These are phyloP conservation scores for Helianthus tuberosus DNA, from an alignment of 129 eudicot species.

Conservation along the genomic window DNA sequence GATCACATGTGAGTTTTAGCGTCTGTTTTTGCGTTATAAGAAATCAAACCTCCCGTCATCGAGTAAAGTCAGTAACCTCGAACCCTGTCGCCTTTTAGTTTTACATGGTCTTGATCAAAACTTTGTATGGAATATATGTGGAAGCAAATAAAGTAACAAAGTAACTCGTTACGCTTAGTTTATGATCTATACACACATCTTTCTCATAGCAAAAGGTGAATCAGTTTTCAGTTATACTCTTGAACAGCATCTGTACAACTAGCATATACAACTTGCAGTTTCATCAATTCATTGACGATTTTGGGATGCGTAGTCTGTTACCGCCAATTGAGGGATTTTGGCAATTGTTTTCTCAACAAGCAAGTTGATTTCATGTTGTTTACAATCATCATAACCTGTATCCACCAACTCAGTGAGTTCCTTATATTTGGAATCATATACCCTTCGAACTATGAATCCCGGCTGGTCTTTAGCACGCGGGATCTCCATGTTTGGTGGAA, in stretches of 20 bases:
- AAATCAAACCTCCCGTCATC: neutral
- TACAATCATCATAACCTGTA: slow-evolving; percentile 63
- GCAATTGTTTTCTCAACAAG: slow-evolving; percentile 70
- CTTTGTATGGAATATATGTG: neutral
- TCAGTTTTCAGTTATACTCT: neutral
- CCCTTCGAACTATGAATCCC: slow-evolving; percentile 81
- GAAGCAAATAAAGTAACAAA: neutral
- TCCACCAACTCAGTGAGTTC: slow-evolving; percentile 68
- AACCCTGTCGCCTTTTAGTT: neutral
- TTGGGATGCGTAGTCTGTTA: neutral
- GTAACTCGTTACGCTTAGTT: neutral
- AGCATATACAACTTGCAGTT: neutral
- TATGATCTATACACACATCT: neutral
- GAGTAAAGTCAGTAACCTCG: neutral
- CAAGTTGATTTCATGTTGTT: slow-evolving; percentile 64
- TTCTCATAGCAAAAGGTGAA: neutral
- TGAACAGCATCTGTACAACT: neutral
- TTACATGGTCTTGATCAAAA: neutral
- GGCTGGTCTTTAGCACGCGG: slow-evolving; percentile 73
- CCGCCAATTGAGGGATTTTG: slow-evolving; percentile 13
- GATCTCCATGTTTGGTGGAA: slow-evolving; percentile 72
- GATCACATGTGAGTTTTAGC: neutral
- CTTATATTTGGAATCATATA: slow-evolving; percentile 69
- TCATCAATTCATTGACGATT: neutral
- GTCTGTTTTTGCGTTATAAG: neutral